Conservation (phyloP, 1,284 basidiomycete genomes). For the Rhodofomes roseus region DNA sequence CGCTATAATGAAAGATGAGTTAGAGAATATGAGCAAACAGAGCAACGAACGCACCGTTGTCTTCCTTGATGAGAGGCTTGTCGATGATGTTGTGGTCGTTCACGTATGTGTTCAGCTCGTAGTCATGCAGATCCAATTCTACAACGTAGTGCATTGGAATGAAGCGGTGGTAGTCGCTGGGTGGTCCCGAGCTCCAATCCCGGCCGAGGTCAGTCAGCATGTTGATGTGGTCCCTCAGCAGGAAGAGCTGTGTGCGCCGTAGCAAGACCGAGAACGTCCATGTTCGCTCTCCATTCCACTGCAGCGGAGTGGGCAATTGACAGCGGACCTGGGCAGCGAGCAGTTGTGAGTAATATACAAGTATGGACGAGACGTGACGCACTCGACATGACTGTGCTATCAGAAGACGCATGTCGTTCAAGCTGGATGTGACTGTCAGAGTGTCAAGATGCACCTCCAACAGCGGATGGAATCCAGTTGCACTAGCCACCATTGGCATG, state of each 20-base stretch:
- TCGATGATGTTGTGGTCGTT: slow-evolving; percentile 97
- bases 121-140: slow-evolving; percentile 70
- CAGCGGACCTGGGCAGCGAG: slow-evolving; percentile 49
- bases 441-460: slow-evolving; percentile 83
- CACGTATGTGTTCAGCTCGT: slow-evolving; percentile 76
- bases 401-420: slow-evolving; percentile 82
- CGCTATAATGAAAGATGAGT: slow-evolving; percentile 41
- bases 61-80: slow-evolving; percentile 71
- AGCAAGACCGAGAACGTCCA: slow-evolving; percentile 77
- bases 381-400: slow-evolving; percentile 74
- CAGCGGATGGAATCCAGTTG: slow-evolving; percentile 72
- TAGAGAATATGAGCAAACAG: background rate
- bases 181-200: slow-evolving; percentile 85
- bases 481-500: slow-evolving; percentile 74
- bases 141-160: slow-evolving; percentile 79
- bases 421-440: slow-evolving; percentile 73
- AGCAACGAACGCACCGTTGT: slow-evolving; percentile 59
- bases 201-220: slow-evolving; percentile 86
- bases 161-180: slow-evolving; percentile 76
- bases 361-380: slow-evolving; percentile 21
- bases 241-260: slow-evolving; percentile 66
- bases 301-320: slow-evolving; percentile 60
- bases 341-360: slow-evolving; percentile 5
- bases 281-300: slow-evolving; percentile 67
- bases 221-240: slow-evolving; percentile 89